Base-by-base conservation (phyloP, 805 yeast species). In the Millerozyma acaciae region DNA sequence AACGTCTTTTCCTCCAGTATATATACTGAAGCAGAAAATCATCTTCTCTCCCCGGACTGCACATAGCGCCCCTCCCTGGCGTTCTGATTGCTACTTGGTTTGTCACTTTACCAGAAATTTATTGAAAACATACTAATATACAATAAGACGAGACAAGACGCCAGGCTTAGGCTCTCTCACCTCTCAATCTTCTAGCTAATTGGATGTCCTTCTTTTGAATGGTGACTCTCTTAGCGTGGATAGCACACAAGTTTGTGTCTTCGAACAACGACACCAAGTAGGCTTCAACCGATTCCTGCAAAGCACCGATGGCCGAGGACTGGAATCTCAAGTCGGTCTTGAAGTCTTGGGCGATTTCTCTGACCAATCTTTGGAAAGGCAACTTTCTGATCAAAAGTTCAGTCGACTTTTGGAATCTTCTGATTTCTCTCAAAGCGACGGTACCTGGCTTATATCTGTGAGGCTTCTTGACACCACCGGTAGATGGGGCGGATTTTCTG, bases 391-490 rank as follows among this genome's bases (percentile, higher is more conserved):
- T 64, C 54, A 65, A 61, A 30, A 65, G 57, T 50, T 65, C 70
- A 44, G 70, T 65, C 25, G 70, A 64, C 51, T 64, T 65, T 47
- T 65, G 70, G 60, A 64, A 65, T 60, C 70, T 62, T 62, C 70
- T 62, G 47, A 65, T 65, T 60, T 65, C 70, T 62, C 70, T 62
- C 58, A 65, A 64, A 44, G 70, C 70, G 39, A 65, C 70, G 53
- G 70, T 65, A 64, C 70, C 70, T 45, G 70, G 70, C 64, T 65
- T 65, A 59, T 64, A 65, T 64, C 70, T 64, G 68, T 65, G 70
- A 30, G 70, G 70, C 57, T 65, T 65, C 62, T 64, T 64, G 47
- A 65, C 70, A 60, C 70, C 70, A 38, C 70, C 70, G 37, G 67
- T 53, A 37, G 64, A 60, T 51, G 70, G 70, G 39, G 70, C 70